phyloP scores from a whole-genome alignment of 352 stramenopile genomes.

The Phytophthora aleatoria region DNA sequence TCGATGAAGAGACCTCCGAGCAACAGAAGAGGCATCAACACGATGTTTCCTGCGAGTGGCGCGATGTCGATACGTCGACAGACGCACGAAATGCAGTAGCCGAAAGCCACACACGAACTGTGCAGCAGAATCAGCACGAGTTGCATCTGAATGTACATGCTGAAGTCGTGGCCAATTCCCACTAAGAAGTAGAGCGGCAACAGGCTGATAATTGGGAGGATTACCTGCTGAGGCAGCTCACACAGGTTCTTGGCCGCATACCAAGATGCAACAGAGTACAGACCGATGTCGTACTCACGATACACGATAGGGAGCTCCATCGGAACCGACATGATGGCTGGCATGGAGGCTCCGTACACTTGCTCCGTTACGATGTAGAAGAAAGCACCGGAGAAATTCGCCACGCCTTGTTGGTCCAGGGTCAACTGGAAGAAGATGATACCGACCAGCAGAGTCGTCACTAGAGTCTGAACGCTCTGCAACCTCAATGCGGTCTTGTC shows the following conservation, averaged over 20 bases:
- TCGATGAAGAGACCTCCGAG: conserved; percentile 58
- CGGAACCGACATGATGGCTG: conserved; percentile 49
- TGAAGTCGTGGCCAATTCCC: conserved; percentile 43
- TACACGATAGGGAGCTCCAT: conserved; percentile 58
- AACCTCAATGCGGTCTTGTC: conserved; percentile 44
- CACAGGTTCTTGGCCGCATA: conserved; percentile 65
- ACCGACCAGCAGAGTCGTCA: conserved; percentile 45
- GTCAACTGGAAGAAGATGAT: conserved; percentile 63
- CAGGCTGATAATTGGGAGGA: conserved; percentile 54
- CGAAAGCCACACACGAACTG: conserved; percentile 46
- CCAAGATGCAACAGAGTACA: conserved; percentile 53
- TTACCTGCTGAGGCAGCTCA: conserved; percentile 49
- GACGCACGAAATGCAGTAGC: conserved; percentile 55
- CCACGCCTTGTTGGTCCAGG: conserved; percentile 46
- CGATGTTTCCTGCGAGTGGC: conserved; percentile 41
- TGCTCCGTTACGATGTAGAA: conserved; percentile 65
- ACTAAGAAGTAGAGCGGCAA: conserved; percentile 54
- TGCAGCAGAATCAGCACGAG: conserved; percentile 47
- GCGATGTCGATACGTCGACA: conserved; percentile 44
- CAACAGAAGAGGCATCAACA: conserved; percentile 51
- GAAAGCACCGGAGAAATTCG: conserved; percentile 56
- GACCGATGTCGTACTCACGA: conserved; percentile 49
- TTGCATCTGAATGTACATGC: conserved; percentile 50
- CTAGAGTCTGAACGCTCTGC: conserved; percentile 42
- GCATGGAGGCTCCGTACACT: conserved; percentile 46